Conservation (phyloP, 1,284 basidiomycete species). For the Mycena citricolor region DNA sequence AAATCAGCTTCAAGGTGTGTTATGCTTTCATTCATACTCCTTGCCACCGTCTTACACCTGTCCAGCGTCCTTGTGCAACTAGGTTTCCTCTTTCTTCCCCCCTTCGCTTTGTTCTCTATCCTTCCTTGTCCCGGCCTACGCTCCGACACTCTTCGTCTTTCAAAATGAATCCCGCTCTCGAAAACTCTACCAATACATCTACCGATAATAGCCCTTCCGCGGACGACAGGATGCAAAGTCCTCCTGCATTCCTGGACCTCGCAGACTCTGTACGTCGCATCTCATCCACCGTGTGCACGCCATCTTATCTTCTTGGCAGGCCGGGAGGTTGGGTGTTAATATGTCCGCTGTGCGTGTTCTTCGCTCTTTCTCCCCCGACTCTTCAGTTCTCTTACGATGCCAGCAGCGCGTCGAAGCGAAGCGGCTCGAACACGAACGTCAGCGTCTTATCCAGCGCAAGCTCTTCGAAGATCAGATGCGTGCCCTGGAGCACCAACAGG, state of each 20-base stretch:
- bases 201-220: constrained; percentile 64
- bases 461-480: constrained; percentile 94
- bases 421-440: constrained; percentile 86
- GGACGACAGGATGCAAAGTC: constrained; percentile 77
- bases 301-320: constrained; percentile 42
- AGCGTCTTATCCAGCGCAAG: constrained; percentile 81
- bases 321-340: constrained; percentile 80
- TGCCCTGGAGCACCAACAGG: constrained; percentile 87
- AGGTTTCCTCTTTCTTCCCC: constrained; percentile 56
- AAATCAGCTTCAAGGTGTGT: constrained; percentile 64
- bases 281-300: constrained; percentile 11
- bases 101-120: constrained; percentile 58
- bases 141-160: constrained; percentile 46
- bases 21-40: constrained; percentile 26
- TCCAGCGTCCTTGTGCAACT: constrained; percentile 60
- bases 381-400: constrained; percentile 11
- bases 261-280: constrained; percentile 75
- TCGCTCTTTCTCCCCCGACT: constrained; percentile 31
- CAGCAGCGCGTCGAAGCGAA: constrained; percentile 84
- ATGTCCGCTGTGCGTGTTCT: constrained; percentile 79
- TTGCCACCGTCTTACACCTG: constrained; percentile 20
- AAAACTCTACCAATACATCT: constrained; percentile 62
- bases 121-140: constrained; percentile 52
- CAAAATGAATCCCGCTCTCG: constrained; percentile 68
- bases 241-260: constrained; percentile 85